Conservation (phyloP, 2,329 filamentous ascomycete species). For the Diaporthe amygdali region DNA sequence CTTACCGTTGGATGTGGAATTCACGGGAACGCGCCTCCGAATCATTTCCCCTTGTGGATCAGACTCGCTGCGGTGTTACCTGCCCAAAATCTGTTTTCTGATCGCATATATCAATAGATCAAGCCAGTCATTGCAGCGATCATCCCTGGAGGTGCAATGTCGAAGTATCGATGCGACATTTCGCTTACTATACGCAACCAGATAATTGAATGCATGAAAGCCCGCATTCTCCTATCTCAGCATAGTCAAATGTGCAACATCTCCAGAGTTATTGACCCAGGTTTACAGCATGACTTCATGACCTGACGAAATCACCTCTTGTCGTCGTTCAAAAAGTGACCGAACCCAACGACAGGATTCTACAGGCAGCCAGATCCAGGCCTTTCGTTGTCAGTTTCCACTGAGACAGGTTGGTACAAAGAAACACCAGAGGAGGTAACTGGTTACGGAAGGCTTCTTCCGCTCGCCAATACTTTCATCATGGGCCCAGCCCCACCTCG, state of each 20-base stretch:
- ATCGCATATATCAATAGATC: background rate
- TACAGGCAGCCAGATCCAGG: background rate
- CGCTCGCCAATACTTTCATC: background rate
- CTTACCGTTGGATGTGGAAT: background rate
- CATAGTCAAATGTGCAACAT: background rate
- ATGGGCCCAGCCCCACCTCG: background rate
- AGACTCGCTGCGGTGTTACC: background rate
- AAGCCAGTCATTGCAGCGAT: background rate
- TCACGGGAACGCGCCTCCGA: background rate
- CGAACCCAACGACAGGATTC: background rate
- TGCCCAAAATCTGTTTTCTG: background rate
- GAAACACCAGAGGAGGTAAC: background rate
- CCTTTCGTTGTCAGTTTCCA: background rate
- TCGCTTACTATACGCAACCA: background rate
- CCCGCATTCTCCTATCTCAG: background rate
- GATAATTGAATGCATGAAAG: background rate
- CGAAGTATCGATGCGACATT: background rate
- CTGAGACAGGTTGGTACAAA: background rate
- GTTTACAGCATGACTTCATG: no score
- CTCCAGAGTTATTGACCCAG: background rate
- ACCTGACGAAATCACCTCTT: background rate
- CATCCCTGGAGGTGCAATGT: background rate
- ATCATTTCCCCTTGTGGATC: background rate
- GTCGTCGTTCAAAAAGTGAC: background rate
- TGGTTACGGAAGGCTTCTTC: background rate